Percentiles rank a stretch among this genome's conserved stretches.
phyloP scores from a whole-genome alignment of 192 early-diverging fungal species.

The Dispira simplex region DNA sequence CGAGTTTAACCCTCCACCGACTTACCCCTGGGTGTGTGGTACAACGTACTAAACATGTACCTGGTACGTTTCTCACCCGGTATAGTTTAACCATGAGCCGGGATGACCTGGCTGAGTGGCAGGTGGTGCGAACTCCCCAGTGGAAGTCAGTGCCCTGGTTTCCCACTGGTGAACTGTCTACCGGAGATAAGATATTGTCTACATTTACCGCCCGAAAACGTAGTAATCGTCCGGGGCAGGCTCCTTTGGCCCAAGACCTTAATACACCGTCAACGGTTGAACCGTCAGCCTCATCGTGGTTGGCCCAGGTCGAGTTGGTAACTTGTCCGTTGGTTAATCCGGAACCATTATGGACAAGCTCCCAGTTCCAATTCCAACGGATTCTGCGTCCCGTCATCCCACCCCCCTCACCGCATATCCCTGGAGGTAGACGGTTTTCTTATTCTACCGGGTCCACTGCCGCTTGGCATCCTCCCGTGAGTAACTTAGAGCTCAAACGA shows the following conservation, averaged over 20 bases:
- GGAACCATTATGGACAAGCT: neutral
- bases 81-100: neutral
- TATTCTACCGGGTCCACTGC: neutral
- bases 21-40: slow-evolving; percentile 1
- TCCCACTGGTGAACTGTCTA: too few species aligned
- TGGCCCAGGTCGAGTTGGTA: neutral
- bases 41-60: neutral
- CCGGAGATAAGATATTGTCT: too few species aligned
- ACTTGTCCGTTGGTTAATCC: slow-evolving; percentile 4
- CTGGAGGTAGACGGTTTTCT: neutral
- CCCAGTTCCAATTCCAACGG: slow-evolving; percentile 2
- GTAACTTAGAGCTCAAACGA: neutral
- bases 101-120: slow-evolving; percentile 9
- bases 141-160: neutral
- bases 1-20: neutral
- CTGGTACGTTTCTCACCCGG: neutral
- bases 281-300: neutral
- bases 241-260: neutral
- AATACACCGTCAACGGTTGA: neutral
- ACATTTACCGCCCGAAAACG: neutral
- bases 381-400: neutral
- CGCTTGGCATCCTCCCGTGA: slow-evolving; percentile 1
- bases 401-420: neutral
- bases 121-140: neutral
- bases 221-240: neutral